Evolutionary conservation across 495 filamentous ascomycete species (phyloP).

Genomic region (Penicillium cataractarum): DNA sequence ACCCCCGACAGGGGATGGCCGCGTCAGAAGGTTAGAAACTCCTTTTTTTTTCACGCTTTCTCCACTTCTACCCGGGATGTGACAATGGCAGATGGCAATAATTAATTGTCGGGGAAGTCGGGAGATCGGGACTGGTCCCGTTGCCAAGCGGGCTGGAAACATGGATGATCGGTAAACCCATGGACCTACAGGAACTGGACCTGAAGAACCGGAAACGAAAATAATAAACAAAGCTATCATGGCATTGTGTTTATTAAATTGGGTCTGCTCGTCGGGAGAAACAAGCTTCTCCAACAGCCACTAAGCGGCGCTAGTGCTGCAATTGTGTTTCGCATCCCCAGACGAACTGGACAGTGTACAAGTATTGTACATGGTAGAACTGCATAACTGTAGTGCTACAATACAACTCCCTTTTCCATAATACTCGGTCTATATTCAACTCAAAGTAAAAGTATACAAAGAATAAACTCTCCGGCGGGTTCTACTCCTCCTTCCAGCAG

Average conservation of each 20-base stretch:
- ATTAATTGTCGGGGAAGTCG: not conserved
- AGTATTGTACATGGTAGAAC: not conserved
- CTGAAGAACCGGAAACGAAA: too few species aligned
- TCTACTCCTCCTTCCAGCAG: not conserved
- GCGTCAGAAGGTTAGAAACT: conserved; percentile 9
- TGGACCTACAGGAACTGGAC: too few species aligned
- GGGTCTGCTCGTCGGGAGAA: not conserved
- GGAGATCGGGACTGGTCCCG: not conserved
- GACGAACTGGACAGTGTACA: not conserved
- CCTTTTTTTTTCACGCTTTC: not conserved
- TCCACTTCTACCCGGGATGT: conserved; percentile 1
- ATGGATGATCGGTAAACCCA: too few species aligned
- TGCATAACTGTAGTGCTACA: not conserved
- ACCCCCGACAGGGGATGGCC: not conserved
- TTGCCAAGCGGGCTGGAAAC: not conserved
- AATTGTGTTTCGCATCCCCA: not conserved
- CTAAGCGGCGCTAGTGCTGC: not conserved
- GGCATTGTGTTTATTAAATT: too few species aligned
- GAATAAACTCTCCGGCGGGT: not conserved
- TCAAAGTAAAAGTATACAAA: not conserved
- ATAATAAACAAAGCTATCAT: too few species aligned
- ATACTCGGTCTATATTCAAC: too few species aligned
- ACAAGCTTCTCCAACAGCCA: conserved; percentile 5
- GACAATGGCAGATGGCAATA: not conserved
- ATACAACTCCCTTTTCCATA: too few species aligned